Evolutionary conservation across 257 asterid genomes (phyloP), one percentile per base, ranked within the genome.

Genomic region (Przewalskia tangutica): DNA sequence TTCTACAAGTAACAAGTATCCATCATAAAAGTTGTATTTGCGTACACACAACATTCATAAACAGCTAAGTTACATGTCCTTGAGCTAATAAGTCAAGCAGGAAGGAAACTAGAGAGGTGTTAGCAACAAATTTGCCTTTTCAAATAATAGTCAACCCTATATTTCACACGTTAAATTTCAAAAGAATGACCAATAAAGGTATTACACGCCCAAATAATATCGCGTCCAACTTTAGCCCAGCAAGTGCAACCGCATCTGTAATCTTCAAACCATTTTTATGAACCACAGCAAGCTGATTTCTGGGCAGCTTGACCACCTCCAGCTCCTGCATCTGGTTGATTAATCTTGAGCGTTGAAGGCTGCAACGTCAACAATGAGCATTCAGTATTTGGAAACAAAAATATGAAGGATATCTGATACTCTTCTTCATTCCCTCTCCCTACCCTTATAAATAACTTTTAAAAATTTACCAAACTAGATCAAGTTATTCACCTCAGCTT

Each of bases 91-190:
- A 56, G 18, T 16, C 34, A 2, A 58, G 23, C 64, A 8, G 62
- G 36, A 46, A 71, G 79, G 42, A 50, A n/a, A 66, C 80, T 42
- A 9, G 8, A 14, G 9, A 56, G 81, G 71, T 32, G 76, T n/a
- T 59, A 23, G 64, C 27, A 73, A 73, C 62, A 73, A 73, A 7
- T 56, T 56, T 17, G 62, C 62, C 23, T 17, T 56, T 27, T 56
- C 23, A 17, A 56, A 17, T 56, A 56, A 17, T 56, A 56, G 9
- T 56, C 62, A 56, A 81, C 42, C 6, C 90, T 71, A 83, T 82
- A 88, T 82, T 48, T 86, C 84, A 83, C 87, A 88, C 86, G 85
- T 77, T 83, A 58, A 85, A 81, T 83, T 67, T 84, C 58, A 71
- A 85, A 87, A 84, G 87, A 82, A 85, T 82, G 80, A 51, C 67